Evolutionary conservation across 2,329 filamentous ascomycete genomes (phyloP).

Genomic region (Tolypocladium nubicola): DNA sequence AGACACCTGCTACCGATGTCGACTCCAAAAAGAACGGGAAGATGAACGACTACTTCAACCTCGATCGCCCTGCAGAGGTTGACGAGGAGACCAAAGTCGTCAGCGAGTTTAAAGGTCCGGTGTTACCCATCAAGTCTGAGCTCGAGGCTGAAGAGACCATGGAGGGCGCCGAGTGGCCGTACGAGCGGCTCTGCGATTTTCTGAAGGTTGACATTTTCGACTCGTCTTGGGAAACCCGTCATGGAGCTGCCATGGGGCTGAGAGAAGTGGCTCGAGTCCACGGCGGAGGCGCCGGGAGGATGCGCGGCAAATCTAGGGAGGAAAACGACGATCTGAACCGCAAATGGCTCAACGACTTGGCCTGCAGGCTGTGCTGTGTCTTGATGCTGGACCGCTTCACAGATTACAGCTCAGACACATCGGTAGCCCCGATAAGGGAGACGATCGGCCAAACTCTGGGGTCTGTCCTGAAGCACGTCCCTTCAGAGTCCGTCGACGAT

Average conservation of each 20-base stretch:
- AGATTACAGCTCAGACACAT: conserved; percentile 95
- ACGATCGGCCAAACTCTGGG: conserved; percentile 91
- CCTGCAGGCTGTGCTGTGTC: conserved; percentile 89
- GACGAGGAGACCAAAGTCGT: conserved; percentile 91
- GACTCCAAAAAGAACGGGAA: conserved; percentile 53
- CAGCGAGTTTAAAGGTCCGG: conserved; percentile 84
- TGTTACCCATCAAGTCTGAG: conserved; percentile 73
- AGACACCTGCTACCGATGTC: conserved; percentile 40
- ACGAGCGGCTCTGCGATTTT: conserved; percentile 86
- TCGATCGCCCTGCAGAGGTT: conserved; percentile 65
- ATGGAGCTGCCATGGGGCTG: conserved; percentile 91
- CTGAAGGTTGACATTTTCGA: conserved; percentile 92
- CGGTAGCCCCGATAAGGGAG: conserved; percentile 90
- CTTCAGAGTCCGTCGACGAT: conserved; percentile 65
- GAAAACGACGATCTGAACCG: conserved; percentile 76
- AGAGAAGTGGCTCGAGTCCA: conserved; percentile 89
- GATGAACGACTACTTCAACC: conserved; percentile 76
- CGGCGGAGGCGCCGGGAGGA: conserved; percentile 74
- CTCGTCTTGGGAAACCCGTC: conserved; percentile 85
- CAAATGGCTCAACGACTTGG: conserved; percentile 84
- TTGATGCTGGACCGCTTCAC: conserved; percentile 97
- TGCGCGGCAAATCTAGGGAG: conserved; percentile 53
- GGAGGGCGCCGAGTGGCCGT: conserved; percentile 83
- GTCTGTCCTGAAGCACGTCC: conserved; percentile 76
- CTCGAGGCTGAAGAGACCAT: conserved; percentile 68